Base-by-base conservation (phyloP, 495 filamentous ascomycete species). In the Lichenothelia convexa region DNA sequence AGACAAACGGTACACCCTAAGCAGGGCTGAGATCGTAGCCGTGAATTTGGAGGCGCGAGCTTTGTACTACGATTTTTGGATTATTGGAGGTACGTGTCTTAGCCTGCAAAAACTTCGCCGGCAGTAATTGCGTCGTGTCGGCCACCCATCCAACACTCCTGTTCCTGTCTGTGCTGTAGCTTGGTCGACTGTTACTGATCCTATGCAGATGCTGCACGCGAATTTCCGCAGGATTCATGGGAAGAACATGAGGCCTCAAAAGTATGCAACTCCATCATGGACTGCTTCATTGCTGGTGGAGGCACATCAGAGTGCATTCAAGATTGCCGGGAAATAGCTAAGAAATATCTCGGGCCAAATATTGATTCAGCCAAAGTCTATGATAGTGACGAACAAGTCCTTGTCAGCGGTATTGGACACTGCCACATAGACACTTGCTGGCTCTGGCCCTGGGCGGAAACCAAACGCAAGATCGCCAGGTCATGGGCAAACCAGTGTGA, bases 391-490 rank as follows among this genome's bases (percentile, higher is more conserved):
- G 73, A 71, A 4, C 57, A 78, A 21, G 70, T 80, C 0, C 63
- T 89, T 33, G 83, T 94, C 15, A 85, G 73, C 48, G 89, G 71
- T 15, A 86, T 93, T 40, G 89, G 89, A 3, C 78, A 97, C 58
- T 97, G 89, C 46, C 89, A 97, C 51, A 97, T 97, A 45, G 89
- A 91, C 59, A 86, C 80, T 18, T 93, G 86, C 57, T 97, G 89
- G 89, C 62, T 97, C 7, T 97, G 89, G 89, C 89, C 89, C 2
- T 95, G 79, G 67, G 89, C 83, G n/a, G 89, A 97, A 64, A 97
- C 89, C 1, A 94, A 93, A 55, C 78, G 89, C 40, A 97, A 97
- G 62, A 76, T 94, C 5, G 89, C 82, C 18, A 73, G 89, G 16
- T 94, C 87, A 1, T 97, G 89, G 87, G 81, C 84, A 2, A 93